A percentile compares a stretch with the other conserved stretches of the same genome.
Evolutionary conservation across 2,329 filamentous ascomycete species (phyloP).

Genomic region (Trichoderma guizhouense): DNA sequence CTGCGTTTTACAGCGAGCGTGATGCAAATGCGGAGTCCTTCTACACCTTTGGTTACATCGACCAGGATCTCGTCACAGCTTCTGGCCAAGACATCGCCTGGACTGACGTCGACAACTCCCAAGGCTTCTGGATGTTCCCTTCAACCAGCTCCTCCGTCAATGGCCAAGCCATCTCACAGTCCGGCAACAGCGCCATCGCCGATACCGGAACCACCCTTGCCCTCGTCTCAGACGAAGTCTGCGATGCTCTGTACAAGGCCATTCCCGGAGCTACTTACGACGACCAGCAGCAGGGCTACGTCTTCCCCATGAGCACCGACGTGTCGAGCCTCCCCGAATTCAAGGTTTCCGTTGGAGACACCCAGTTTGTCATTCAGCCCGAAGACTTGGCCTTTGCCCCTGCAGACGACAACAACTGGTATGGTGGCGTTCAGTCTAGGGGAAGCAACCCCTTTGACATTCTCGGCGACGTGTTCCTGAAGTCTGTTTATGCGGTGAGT

Average conservation of each 20-base stretch:
- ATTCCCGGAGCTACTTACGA: constrained; percentile 43
- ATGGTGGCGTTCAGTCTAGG: background rate
- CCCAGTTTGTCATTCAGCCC: constrained; percentile 7
- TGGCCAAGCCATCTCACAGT: constrained; percentile 13
- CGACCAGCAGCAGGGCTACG: constrained; percentile 41
- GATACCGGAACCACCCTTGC: constrained; percentile 63
- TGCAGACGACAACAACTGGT: background rate
- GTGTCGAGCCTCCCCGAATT: background rate
- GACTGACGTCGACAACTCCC: constrained; percentile 57
- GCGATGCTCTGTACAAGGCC: constrained; percentile 46
- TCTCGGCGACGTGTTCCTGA: constrained; percentile 7
- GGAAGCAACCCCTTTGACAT: constrained; percentile 9
- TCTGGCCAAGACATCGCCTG: constrained; percentile 62
- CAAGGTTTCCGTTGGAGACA: constrained; percentile 6
- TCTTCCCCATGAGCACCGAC: constrained; percentile 34
- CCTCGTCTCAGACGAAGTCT: constrained; percentile 52
- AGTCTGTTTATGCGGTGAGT: constrained; percentile 11
- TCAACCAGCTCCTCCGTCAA: constrained; percentile 24
- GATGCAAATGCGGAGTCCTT: constrained; percentile 39
- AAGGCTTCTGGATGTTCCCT: constrained; percentile 59
- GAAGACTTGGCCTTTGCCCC: background rate
- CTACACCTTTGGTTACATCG: constrained; percentile 73
- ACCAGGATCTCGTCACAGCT: constrained; percentile 51
- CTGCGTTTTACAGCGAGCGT: constrained; percentile 35
- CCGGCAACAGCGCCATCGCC: constrained; percentile 48